Evolutionary conservation across 768 basidiomycete genomes (phyloP), one percentile per base, ranked within the genome.

Genomic region (Mycena venus): DNA sequence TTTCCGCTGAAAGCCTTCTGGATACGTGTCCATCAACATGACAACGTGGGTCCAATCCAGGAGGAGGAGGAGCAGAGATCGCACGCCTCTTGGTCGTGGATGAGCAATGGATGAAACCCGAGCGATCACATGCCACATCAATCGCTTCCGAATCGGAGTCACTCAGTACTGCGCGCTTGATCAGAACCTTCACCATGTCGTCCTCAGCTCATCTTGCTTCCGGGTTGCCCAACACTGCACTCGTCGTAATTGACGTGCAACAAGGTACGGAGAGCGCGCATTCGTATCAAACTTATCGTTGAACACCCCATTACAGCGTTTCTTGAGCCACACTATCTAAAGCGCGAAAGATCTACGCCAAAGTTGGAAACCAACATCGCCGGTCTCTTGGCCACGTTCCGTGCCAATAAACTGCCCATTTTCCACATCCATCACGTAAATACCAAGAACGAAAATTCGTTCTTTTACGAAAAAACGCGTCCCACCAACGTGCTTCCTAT

Each of bases 381-480:
- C 34, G 23, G n/a, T 8, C 67, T 75, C 58, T 69, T 75, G 58
- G 59, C 63, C 10, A 63, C 42, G 23, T 75, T 75, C 31, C 68
- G 68, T 32, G 40, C 73, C n/a, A 64, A 64, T 14, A 42, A 44
- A 0, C 47, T 70, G n/a, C 68, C 68, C 25, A 49, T 75, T 1
- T 19, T 75, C 49, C 74, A 75, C 58, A 27, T 71, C 44, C 74
- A 71, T 29, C 74, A 75, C 32, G 40, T 75, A 56, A 51, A 75
- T 38, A 75, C 74, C 10, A 36, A 64, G 17, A 68, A 66, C 3
- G 55, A 42, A 31, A 23, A 32, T 2, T 65, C 62, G 21, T 53
- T n/a, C 17, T 72, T 40, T 40, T 49, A 72, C 71, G 71, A 72
- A 53, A 60, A 58, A 44, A 55, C 51, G 25, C 64, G 47, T 21